Base-by-base conservation (phyloP, 2,329 filamentous ascomycete species). In the Metarhizium anisopliae region DNA sequence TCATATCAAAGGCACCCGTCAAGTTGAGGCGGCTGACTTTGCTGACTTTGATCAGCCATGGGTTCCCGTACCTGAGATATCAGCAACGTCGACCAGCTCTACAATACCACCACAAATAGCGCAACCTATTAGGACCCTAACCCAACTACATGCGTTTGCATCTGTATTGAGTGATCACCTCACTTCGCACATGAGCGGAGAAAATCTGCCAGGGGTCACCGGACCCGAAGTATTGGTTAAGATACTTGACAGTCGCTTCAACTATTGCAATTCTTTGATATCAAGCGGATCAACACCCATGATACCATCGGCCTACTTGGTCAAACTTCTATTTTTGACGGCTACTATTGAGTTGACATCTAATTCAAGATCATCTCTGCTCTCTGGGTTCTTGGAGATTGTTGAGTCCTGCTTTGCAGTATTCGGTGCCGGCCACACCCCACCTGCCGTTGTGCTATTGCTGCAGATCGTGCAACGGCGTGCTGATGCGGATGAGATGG, bases 231-330 rank as follows among this genome's bases (percentile, higher is more conserved):
- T 67, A 35, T 62, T 73, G 32, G 68, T 69, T 1, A 63, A 62
- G 42, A 66, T 62, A 11, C 57, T 73, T 8, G 68, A 72, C 50
- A 58, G 65, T 5, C 66, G 63, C 8, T 72, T 72, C 56, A 64
- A 64, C 7, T 74, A 69, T 55, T 73, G 71, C 64, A 72, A 72
- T 56, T 72, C 70, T 1, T 61, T 72, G 42, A 66, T 73, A 5
- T 67, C 68, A 25, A 67, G 66, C 8, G 64, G 66, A 10, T 66
- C 69, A 10, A 70, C 66, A 1, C 69, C 71, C 13, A 62, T 60
- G 35, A 58, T 70, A 0, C 70, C 71, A 0, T 69, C 71, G 5
- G 69, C 71, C 6, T 69, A 69, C 16, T 59, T 74, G 2, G 63
- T 73, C 6, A 71, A 73, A 56, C 62, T 67, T 6, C 67, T 70